These are phyloP conservation scores for Noccaea bulbosa DNA, from an alignment of 345 rosid species.

Conservation along the genomic window DNA sequence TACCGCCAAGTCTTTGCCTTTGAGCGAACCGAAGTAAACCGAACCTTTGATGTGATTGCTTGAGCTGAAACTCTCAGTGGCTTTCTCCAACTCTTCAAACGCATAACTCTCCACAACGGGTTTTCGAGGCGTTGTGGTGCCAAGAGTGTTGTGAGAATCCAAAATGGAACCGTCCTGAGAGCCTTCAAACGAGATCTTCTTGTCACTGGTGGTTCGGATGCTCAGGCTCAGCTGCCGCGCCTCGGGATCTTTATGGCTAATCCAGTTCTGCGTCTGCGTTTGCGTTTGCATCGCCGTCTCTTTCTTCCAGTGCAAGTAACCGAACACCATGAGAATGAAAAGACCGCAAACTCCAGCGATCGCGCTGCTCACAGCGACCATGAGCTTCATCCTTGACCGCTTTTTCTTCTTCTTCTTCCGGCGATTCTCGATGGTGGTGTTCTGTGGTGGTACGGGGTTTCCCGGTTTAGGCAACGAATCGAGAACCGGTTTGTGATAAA, in stretches of 20 bases:
- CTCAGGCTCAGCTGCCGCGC: constrained; percentile 76
- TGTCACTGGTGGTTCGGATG: constrained; percentile 77
- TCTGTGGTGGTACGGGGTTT: constrained; percentile 33
- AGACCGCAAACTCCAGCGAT: constrained; percentile 55
- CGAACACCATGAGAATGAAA: constrained; percentile 38
- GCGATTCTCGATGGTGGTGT: constrained; percentile 39
- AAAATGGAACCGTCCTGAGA: constrained; percentile 54
- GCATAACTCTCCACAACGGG: constrained; percentile 57
- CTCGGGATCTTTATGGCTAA: constrained; percentile 51
- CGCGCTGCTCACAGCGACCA: constrained; percentile 60
- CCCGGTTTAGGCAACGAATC: constrained; percentile 48
- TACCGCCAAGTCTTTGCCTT: constrained; percentile 77
- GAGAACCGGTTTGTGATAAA: constrained; percentile 50
- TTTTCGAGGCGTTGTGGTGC: constrained; percentile 52
- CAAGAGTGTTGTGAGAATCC: constrained; percentile 50
- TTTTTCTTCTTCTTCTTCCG: constrained; percentile 46
- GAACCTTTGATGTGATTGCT: constrained; percentile 76
- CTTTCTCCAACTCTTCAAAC: constrained; percentile 67
- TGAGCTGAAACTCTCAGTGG: constrained; percentile 77
- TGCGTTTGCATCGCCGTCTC: constrained; percentile 45
- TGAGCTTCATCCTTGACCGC: constrained; percentile 58
- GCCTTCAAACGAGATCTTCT: constrained; percentile 83
- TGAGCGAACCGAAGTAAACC: constrained; percentile 78
- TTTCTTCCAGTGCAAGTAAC: constrained; percentile 54
- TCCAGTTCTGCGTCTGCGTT: constrained; percentile 50